phyloP scores from a whole-genome alignment of 345 rosid genomes.

The Lenwebbia sp. region DNA sequence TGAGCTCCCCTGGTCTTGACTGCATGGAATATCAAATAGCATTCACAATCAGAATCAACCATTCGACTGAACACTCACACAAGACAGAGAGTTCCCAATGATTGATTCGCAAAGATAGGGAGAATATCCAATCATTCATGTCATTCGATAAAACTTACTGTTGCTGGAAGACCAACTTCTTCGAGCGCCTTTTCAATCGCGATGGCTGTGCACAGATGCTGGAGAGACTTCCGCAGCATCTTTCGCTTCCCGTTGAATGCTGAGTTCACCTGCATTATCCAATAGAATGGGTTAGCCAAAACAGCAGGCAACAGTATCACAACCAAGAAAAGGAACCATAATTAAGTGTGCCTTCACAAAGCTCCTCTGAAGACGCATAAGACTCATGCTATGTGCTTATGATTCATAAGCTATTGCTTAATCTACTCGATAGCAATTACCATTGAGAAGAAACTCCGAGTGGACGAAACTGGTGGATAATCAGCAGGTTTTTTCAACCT shows the following conservation, averaged over 20 bases:
- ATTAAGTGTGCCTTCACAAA: background rate
- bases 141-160: slow-evolving; percentile 29
- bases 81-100: background rate
- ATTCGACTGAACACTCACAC: background rate
- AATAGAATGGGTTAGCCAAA: background rate
- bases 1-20: slow-evolving; percentile 96
- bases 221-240: slow-evolving; percentile 76
- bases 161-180: slow-evolving; percentile 49
- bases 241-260: slow-evolving; percentile 85
- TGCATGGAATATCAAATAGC: slow-evolving; percentile 16
- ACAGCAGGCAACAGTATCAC: background rate
- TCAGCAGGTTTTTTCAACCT: slow-evolving; percentile 62
- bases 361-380: background rate
- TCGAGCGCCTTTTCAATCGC: slow-evolving; percentile 69
- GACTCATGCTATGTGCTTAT: background rate
- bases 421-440: slow-evolving; percentile 13
- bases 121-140: background rate
- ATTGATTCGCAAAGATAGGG: background rate
- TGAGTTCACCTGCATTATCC: slow-evolving; percentile 49
- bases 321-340: background rate
- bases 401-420: background rate
- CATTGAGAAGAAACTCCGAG: slow-evolving; percentile 83
- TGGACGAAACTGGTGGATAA: slow-evolving; percentile 73
- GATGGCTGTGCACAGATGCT: slow-evolving; percentile 53
- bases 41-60: background rate